These are phyloP conservation scores for Tetrahymena thermophila DNA, from an alignment of 73 alveolate genomes.

Conservation along the genomic window DNA sequence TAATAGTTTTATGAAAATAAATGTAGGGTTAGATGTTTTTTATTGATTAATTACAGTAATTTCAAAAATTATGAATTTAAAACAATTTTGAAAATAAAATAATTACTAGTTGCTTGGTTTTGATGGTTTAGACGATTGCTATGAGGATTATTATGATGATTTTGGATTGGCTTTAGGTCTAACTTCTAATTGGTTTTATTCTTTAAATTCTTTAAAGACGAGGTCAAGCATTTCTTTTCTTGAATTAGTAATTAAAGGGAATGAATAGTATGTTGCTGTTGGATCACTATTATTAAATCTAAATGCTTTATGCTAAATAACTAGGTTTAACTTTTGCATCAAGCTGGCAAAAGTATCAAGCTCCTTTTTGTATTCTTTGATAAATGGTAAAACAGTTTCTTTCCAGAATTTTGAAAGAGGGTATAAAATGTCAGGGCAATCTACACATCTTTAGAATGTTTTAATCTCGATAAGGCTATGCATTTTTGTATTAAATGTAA, in stretches of 20 bases:
- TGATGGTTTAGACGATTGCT: not conserved
- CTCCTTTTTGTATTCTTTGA: not conserved
- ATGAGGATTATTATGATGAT: not conserved
- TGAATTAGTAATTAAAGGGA: not conserved
- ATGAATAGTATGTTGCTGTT: not conserved
- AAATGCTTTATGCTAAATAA: not conserved
- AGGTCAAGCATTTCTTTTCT: not conserved
- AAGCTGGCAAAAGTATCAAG: not conserved
- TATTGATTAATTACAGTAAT: no score
- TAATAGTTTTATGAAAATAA: no score
- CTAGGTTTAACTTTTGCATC: not conserved
- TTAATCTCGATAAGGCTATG: slow-evolving; percentile 19
- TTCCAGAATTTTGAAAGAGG: slow-evolving; percentile 20
- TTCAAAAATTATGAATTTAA: no score
- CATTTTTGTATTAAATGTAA: slow-evolving; percentile 7
- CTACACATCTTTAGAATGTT: slow-evolving; percentile 24
- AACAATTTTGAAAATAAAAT: no score
- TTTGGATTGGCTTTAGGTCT: not conserved
- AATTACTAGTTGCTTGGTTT: not conserved
- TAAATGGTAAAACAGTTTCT: not conserved
- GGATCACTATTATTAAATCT: not conserved
- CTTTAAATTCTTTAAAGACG: not conserved
- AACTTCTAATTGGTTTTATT: not conserved
- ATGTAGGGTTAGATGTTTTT: no score
- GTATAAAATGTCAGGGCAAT: slow-evolving; percentile 20